Conservation (phyloP, 768 basidiomycete species). For the Amanita jacksonii region DNA sequence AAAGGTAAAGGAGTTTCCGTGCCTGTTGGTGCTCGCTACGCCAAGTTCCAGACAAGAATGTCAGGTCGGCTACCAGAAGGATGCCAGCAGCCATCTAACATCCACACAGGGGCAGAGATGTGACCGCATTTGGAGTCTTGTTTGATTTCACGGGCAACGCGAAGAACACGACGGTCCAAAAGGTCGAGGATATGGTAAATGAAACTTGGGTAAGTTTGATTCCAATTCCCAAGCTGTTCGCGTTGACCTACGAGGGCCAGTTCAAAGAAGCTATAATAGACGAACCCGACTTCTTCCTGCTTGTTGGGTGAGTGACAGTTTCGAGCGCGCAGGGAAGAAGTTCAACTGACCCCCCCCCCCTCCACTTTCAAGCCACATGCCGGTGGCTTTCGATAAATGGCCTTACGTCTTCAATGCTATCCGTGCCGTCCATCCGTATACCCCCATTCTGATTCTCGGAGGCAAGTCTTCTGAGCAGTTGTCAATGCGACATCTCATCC, state of each 20-base stretch:
- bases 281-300: slow-evolving; percentile 75
- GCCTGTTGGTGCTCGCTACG: slow-evolving; percentile 41
- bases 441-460: slow-evolving; percentile 79
- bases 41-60: slow-evolving; percentile 69
- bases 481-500: not conserved
- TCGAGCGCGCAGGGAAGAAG: not conserved
- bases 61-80: slow-evolving; percentile 23
- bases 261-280: slow-evolving; percentile 72
- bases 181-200: slow-evolving; percentile 64
- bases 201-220: slow-evolving; percentile 53
- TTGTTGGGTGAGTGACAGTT: slow-evolving; percentile 43
- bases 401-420: slow-evolving; percentile 64
- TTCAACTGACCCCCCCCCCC: not conserved
- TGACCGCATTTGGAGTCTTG: slow-evolving; percentile 75
- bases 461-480: slow-evolving; percentile 25
- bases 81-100: not conserved
- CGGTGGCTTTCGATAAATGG: slow-evolving; percentile 63
- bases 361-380: slow-evolving; percentile 61
- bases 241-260: slow-evolving; percentile 24
- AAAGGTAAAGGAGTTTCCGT: slow-evolving; percentile 25
- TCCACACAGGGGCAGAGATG: slow-evolving; percentile 42
- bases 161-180: slow-evolving; percentile 65
- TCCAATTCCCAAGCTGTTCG: not conserved
- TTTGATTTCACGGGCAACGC: slow-evolving; percentile 70
- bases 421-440: slow-evolving; percentile 58